Evolutionary conservation across 345 rosid genomes (phyloP), one percentile per base, ranked within the genome.

Genomic region (Lumnitzera racemosa): DNA sequence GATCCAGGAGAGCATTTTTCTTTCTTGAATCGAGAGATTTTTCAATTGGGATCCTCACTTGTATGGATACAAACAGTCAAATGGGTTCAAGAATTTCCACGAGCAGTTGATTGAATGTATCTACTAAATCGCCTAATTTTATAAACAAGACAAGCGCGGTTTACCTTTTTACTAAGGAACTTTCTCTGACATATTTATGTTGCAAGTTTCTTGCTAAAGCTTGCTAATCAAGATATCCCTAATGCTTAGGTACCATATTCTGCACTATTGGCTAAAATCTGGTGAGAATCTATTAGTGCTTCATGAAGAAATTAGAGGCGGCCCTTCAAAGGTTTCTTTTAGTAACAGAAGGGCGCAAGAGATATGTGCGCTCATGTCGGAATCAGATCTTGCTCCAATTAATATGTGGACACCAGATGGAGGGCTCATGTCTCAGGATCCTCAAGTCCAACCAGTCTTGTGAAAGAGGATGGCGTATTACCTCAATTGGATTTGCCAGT

Each of bases 251-350:
- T 76, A 82, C 55, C 88, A 85, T 61, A 61, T 85, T 23, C 88
- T 86, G 0, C 81, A 78, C 12, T 61, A 81, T 27, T 85, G 88
- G 88, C 67, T 76, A 50, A 73, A 75, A 52, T 66, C 79, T 1
- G 80, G 80, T 15, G 73, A 78, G 53, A 85, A 85, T 73, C 65
- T 85, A 4, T 66, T 82, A 24, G 86, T 82, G 56, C 70, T 82
- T 24, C 84, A 71, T 16, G 91, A 85, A 73, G 91, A 82, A 72
- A 76, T 82, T 5, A 81, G 91, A 0, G 91, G 91, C 14, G 82
- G 80, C 49, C 88, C 86, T 20, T 64, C 76, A 47, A 70, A 76
- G 61, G 67, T 85, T 58, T 74, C 88, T 13, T 13, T 61, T 80
- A 65, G 58, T 70, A 51, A 69, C 78, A 53, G 58, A 64, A 72